A percentile compares a stretch with the other conserved stretches of the same genome.
These are phyloP conservation scores for Microsporum canis DNA, from an alignment of 2,329 filamentous ascomycete genomes.

Conservation along the genomic window DNA sequence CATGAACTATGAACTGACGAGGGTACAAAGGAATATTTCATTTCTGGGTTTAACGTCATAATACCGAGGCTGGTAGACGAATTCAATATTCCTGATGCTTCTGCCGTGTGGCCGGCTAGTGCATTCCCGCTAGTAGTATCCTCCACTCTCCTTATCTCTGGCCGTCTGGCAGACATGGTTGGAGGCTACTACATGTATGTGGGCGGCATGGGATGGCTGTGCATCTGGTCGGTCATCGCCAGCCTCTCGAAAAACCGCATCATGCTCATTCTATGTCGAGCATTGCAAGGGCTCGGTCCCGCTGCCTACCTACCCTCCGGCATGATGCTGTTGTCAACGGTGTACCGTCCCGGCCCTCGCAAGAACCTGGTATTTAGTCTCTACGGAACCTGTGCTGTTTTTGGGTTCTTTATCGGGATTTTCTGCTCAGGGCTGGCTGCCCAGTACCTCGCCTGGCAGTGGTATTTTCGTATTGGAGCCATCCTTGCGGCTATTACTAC, in stretches of 20 bases:
- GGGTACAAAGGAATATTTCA: slow-evolving; percentile 52
- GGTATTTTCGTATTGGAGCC: slow-evolving; percentile 58
- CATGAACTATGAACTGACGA: background rate
- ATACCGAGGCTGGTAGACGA: slow-evolving; percentile 52
- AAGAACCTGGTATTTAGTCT: slow-evolving; percentile 57
- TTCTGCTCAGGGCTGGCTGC: slow-evolving; percentile 52
- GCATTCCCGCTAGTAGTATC: slow-evolving; percentile 42
- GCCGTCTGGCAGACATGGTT: slow-evolving; percentile 47
- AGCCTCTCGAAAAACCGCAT: slow-evolving; percentile 57
- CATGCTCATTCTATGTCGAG: slow-evolving; percentile 64
- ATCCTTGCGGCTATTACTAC: slow-evolving; percentile 40
- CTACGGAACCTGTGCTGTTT: slow-evolving; percentile 43
- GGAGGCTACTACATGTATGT: slow-evolving; percentile 55
- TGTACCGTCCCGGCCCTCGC: slow-evolving; percentile 55
- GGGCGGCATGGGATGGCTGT: slow-evolving; percentile 51
- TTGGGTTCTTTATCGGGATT: slow-evolving; percentile 47
- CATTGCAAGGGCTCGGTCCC: slow-evolving; percentile 61
- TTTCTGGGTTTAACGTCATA: slow-evolving; percentile 62
- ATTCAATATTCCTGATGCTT: slow-evolving; percentile 55
- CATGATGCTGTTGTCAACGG: slow-evolving; percentile 53
- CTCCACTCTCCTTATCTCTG: slow-evolving; percentile 44
- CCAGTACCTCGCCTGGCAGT: slow-evolving; percentile 47
- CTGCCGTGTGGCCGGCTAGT: slow-evolving; percentile 44
- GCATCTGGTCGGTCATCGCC: slow-evolving; percentile 56
- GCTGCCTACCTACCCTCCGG: slow-evolving; percentile 60